phyloP scores from a whole-genome alignment of 129 eudicot species.

The Centaurea solstitialis region DNA sequence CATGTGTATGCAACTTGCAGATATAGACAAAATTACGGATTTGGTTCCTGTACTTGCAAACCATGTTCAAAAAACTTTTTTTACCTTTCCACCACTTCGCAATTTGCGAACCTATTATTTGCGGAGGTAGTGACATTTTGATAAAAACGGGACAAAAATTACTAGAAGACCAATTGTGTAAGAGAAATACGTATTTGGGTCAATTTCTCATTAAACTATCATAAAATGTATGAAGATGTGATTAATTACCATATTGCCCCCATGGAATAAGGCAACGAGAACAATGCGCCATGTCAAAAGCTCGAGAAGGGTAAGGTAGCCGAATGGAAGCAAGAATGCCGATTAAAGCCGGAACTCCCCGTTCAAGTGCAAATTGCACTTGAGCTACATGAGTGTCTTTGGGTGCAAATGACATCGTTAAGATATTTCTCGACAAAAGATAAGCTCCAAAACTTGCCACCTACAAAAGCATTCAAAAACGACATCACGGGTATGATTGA shows the following conservation, averaged over 20 bases:
- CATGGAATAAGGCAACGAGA: slow-evolving; percentile 98
- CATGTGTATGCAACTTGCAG: too few relatives aligned
- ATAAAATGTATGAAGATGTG: neutral
- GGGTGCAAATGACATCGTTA: slow-evolving; percentile 93
- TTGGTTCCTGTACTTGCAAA: too few relatives aligned
- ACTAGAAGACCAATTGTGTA: too few relatives aligned
- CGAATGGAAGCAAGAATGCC: slow-evolving; percentile 75
- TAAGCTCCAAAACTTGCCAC: slow-evolving; percentile 98
- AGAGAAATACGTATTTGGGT: too few relatives aligned
- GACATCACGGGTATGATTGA: neutral
- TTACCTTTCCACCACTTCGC: too few relatives aligned
- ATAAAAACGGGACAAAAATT: too few relatives aligned
- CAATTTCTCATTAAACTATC: neutral
- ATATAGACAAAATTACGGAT: too few relatives aligned
- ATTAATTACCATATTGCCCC: slow-evolving; percentile 67
- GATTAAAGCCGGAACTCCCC: slow-evolving; percentile 88
- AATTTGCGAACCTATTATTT: too few relatives aligned
- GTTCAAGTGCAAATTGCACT: slow-evolving; percentile 94
- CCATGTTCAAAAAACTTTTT: too few relatives aligned
- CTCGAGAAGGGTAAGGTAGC: slow-evolving; percentile 84
- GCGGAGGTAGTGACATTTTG: too few relatives aligned
- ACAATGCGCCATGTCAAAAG: slow-evolving; percentile 96
- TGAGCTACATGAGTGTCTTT: slow-evolving; percentile 94
- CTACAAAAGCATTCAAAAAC: slow-evolving; percentile 23
- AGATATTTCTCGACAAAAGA: slow-evolving; percentile 67